These are phyloP conservation scores for Adansonia digitata DNA, from an alignment of 345 rosid species.

Conservation along the genomic window DNA sequence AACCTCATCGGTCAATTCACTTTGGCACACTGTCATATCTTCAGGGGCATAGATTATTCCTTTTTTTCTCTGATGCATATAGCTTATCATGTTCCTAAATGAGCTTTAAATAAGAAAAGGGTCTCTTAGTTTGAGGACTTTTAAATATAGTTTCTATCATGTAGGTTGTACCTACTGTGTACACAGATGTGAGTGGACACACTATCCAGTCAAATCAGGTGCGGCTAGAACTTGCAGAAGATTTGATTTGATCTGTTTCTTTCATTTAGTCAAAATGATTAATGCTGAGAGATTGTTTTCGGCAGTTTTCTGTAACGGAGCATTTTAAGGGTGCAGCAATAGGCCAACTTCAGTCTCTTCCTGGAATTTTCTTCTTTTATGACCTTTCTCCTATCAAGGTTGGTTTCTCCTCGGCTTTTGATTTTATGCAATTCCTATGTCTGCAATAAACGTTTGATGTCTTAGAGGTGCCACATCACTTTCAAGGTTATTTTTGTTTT, in stretches of 20 bases:
- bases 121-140: constrained; percentile 2
- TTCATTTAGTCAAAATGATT: constrained; percentile 14
- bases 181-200: constrained; percentile 73
- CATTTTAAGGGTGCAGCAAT: constrained; percentile 64
- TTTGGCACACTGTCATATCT: neutral
- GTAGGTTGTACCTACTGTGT: constrained; percentile 92
- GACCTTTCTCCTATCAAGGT: constrained; percentile 99
- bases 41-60: neutral
- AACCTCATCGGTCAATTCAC: neutral
- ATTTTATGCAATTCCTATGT: neutral
- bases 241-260: neutral
- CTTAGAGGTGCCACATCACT: neutral
- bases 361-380: constrained; percentile 96
- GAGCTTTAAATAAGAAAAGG: neutral
- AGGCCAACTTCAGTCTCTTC: constrained; percentile 72
- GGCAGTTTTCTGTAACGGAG: constrained; percentile 93
- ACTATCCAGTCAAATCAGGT: constrained; percentile 94
- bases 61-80: neutral
- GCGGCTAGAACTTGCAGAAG: neutral
- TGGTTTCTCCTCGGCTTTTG: constrained; percentile 1
- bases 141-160: constrained; percentile 7
- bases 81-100: neutral
- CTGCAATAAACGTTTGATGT: neutral
- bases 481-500: neutral
- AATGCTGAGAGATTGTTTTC: constrained; percentile 2